A percentile compares a stretch with the other conserved stretches of the same genome.
Conservation (phyloP, 495 filamentous ascomycete species). For the Apodospora peruviana region DNA sequence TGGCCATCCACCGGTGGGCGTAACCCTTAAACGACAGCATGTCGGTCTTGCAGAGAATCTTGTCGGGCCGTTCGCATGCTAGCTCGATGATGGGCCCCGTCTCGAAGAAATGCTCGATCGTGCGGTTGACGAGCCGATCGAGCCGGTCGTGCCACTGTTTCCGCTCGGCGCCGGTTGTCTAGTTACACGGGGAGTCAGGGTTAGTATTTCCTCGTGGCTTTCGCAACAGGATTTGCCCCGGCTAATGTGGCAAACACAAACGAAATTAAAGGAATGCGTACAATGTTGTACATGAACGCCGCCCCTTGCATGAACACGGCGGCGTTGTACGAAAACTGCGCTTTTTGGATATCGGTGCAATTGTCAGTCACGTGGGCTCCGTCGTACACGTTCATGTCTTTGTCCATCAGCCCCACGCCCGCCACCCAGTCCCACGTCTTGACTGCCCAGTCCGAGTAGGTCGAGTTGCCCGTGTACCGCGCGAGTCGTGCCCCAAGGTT, state of each 20-base stretch:
- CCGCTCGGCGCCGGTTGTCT: conserved; percentile 7
- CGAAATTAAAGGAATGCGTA: conserved; percentile 23
- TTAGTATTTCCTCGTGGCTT: neutral
- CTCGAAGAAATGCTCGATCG: conserved; percentile 48
- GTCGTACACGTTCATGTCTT: conserved; percentile 53
- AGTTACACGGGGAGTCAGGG: neutral
- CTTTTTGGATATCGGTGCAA: conserved; percentile 51
- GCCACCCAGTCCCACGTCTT: conserved; percentile 69
- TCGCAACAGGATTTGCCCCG: neutral
- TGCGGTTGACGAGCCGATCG: conserved; percentile 49
- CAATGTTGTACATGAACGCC: conserved; percentile 67
- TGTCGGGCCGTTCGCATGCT: conserved; percentile 53
- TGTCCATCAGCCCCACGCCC: conserved; percentile 54
- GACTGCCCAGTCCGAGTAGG: conserved; percentile 70
- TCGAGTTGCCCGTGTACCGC: conserved; percentile 66
- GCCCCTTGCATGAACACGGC: conserved; percentile 62
- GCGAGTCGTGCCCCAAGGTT: conserved; percentile 70
- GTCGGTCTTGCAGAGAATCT: conserved; percentile 57
- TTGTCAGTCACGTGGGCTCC: conserved; percentile 56
- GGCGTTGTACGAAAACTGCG: conserved; percentile 67
- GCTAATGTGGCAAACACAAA: neutral
- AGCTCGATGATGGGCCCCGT: conserved; percentile 59
- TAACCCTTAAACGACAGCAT: conserved; percentile 74
- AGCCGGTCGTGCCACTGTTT: conserved; percentile 52
- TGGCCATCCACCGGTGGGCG: conserved; percentile 66